A percentile compares a stretch with the other conserved stretches of the same genome.
These are phyloP conservation scores for Exophiala calicioides DNA, from an alignment of 2,329 filamentous ascomycete genomes.

Conservation along the genomic window DNA sequence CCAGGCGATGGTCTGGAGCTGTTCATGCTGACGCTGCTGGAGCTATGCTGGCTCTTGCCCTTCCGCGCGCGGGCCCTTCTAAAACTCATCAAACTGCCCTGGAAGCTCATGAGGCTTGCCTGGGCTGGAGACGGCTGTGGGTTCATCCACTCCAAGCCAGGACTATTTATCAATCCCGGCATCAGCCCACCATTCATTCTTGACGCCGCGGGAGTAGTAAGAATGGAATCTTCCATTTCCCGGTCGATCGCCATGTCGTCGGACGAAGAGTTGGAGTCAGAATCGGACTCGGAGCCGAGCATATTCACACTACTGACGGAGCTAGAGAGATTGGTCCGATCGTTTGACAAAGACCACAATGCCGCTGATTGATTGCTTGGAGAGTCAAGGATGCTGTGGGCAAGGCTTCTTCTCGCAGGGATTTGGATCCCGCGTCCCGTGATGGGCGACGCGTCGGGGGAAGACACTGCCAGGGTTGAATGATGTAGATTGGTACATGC, in stretches of 20 bases:
- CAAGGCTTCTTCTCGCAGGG: constrained; percentile 53
- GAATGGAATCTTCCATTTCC: constrained; percentile 73
- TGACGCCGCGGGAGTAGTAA: constrained; percentile 77
- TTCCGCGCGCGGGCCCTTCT: constrained; percentile 61
- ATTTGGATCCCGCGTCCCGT: constrained; percentile 67
- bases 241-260: constrained; percentile 60
- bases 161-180: constrained; percentile 51
- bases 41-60: constrained; percentile 64
- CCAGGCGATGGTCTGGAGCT: constrained; percentile 68
- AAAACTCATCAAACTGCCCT: constrained; percentile 77
- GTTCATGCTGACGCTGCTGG: constrained; percentile 68
- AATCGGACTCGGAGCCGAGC: constrained; percentile 77
- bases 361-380: constrained; percentile 61
- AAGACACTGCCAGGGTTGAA: constrained; percentile 87
- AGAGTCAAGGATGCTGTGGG: constrained; percentile 58
- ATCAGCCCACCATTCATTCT: constrained; percentile 56
- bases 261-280: constrained; percentile 67
- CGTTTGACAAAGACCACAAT: constrained; percentile 70
- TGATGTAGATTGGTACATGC: constrained; percentile 94
- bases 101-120: constrained; percentile 78
- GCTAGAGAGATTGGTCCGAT: constrained; percentile 72
- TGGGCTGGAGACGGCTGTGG: constrained; percentile 64
- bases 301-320: constrained; percentile 79
- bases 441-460: constrained; percentile 86
- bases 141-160: constrained; percentile 63